Percentiles rank a stretch among this genome's conserved stretches.
phyloP scores from a whole-genome alignment of 1,139 yeast genomes.

The Blastobotrys persicus region DNA sequence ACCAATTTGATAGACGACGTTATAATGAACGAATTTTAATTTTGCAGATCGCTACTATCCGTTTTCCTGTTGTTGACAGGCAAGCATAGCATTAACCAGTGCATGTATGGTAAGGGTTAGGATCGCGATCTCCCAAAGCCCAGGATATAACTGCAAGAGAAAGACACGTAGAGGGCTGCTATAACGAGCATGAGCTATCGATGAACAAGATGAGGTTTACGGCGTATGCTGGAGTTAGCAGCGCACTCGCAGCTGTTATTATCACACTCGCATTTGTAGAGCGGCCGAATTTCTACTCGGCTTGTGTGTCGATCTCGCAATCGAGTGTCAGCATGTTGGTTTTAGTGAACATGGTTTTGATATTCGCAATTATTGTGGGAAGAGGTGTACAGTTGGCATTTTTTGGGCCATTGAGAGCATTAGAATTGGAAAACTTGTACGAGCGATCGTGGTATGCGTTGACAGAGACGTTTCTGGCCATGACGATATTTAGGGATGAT shows the following conservation, averaged over 20 bases:
- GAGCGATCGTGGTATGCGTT: slow-evolving; percentile 67
- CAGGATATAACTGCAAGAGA: not conserved
- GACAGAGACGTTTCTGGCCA: slow-evolving; percentile 61
- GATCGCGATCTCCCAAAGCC: too few relatives aligned
- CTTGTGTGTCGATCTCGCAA: slow-evolving; percentile 45
- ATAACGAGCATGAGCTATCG: slow-evolving; percentile 1
- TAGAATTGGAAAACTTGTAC: slow-evolving; percentile 75
- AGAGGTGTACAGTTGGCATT: slow-evolving; percentile 48
- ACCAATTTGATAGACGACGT: too few relatives aligned
- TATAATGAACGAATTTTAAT: too few relatives aligned
- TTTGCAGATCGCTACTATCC: too few relatives aligned
- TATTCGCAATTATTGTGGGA: slow-evolving; percentile 43
- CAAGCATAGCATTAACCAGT: too few relatives aligned
- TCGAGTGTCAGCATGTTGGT: slow-evolving; percentile 43
- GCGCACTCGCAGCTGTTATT: slow-evolving; percentile 33
- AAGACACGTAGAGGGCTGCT: not conserved
- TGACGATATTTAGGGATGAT: slow-evolving; percentile 59
- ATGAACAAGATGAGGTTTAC: slow-evolving; percentile 26
- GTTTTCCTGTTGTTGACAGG: too few relatives aligned
- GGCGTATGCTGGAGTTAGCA: slow-evolving; percentile 21
- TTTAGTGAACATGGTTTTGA: slow-evolving; percentile 45
- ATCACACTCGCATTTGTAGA: slow-evolving; percentile 36
- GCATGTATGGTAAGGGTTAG: too few relatives aligned
- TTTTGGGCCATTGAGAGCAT: slow-evolving; percentile 72
- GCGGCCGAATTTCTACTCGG: slow-evolving; percentile 46